A percentile compares a stretch with the other conserved stretches of the same genome.
Conservation (phyloP, 768 basidiomycete genomes). For the Leccinum aurantiacum region DNA sequence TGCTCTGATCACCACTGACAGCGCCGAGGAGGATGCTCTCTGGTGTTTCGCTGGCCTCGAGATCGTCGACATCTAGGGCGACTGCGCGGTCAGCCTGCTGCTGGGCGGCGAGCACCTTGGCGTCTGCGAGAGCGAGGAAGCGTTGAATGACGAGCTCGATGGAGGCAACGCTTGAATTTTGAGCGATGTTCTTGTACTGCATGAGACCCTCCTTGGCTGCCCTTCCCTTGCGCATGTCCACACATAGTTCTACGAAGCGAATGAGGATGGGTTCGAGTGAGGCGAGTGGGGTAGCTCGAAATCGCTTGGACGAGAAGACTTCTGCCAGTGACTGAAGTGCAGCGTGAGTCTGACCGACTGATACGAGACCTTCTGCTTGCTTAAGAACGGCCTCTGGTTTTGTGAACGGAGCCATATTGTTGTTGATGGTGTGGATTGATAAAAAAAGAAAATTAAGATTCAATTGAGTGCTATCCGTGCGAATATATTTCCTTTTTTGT, state of each 20-base stretch:
- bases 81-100: neutral
- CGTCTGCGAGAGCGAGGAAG: neutral
- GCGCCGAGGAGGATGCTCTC: neutral
- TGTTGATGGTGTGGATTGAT: neutral
- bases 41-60: slow-evolving; percentile 67
- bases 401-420: slow-evolving; percentile 79
- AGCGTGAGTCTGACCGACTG: slow-evolving; percentile 87
- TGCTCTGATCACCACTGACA: neutral
- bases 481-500: slow-evolving; percentile 33
- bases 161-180: slow-evolving; percentile 85
- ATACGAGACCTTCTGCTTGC: slow-evolving; percentile 91
- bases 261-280: slow-evolving; percentile 95
- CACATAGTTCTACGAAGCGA: slow-evolving; percentile 94
- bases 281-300: slow-evolving; percentile 84
- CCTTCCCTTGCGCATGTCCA: slow-evolving; percentile 90
- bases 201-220: slow-evolving; percentile 64
- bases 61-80: slow-evolving; percentile 83
- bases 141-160: slow-evolving; percentile 56
- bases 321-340: slow-evolving; percentile 89
- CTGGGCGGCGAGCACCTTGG: neutral
- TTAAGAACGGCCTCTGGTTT: slow-evolving; percentile 90
- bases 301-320: slow-evolving; percentile 91
- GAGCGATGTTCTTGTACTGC: slow-evolving; percentile 76
- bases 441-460: neutral
- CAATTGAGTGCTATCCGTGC: slow-evolving; percentile 6